These are phyloP conservation scores for Croton laevigatus DNA, from an alignment of 441 rosid genomes.

Conservation along the genomic window DNA sequence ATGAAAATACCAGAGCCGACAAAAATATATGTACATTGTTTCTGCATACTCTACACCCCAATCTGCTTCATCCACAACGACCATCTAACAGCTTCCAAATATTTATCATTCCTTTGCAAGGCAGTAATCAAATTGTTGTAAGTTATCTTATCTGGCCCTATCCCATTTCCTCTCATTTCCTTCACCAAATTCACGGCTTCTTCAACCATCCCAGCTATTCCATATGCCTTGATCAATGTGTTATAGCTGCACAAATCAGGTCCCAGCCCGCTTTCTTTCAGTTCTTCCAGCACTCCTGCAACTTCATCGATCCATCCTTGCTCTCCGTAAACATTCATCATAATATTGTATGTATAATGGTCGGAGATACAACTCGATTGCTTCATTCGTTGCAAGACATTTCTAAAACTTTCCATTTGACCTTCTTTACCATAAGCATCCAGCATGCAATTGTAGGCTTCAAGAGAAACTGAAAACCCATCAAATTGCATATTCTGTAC, in stretches of 20 bases:
- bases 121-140: conserved; percentile 69
- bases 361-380: conserved; percentile 47
- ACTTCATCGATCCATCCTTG: conserved; percentile 82
- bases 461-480: conserved; percentile 85
- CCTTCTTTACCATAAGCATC: conserved; percentile 83
- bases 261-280: conserved; percentile 57
- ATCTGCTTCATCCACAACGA: conserved; percentile 96
- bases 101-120: conserved; percentile 66
- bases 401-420: conserved; percentile 69
- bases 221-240: conserved; percentile 90
- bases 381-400: conserved; percentile 68
- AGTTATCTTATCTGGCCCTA: conserved; percentile 75
- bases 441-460: conserved; percentile 81
- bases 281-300: conserved; percentile 46
- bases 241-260: conserved; percentile 89
- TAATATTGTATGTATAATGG: conserved; percentile 72
- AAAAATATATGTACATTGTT: background rate
- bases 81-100: conserved; percentile 93
- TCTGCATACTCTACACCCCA: conserved; percentile 36
- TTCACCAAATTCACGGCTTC: conserved; percentile 74
- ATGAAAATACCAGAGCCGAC: background rate
- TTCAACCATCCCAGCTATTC: conserved; percentile 88
- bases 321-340: conserved; percentile 85
- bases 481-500: conserved; percentile 73
- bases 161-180: conserved; percentile 70